These are phyloP conservation scores for Paraconiothyrium sp. DNA, from an alignment of 2,329 filamentous ascomycete genomes.

Conservation along the genomic window DNA sequence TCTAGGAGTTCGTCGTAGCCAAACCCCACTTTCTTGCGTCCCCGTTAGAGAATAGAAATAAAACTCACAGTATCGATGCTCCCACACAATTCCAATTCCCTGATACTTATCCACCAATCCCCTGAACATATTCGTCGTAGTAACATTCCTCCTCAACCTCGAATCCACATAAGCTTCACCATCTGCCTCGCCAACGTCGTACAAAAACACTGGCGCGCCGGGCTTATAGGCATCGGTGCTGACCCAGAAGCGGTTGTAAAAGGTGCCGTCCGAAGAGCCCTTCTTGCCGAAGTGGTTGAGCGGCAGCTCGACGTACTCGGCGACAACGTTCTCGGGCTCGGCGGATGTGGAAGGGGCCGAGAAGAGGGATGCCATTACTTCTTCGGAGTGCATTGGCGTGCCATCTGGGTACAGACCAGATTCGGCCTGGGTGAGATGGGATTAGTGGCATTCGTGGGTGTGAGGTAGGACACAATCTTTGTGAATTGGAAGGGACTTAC, in stretches of 20 bases:
- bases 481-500: background rate
- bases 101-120: slow-evolving; percentile 47
- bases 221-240: slow-evolving; percentile 42
- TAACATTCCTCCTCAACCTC: slow-evolving; percentile 34
- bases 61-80: slow-evolving; percentile 50
- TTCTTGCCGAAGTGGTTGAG: slow-evolving; percentile 48
- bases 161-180: slow-evolving; percentile 37
- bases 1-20: too few species aligned
- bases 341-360: slow-evolving; percentile 5
- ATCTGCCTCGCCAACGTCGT: slow-evolving; percentile 49
- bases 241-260: slow-evolving; percentile 52
- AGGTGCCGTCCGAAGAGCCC: slow-evolving; percentile 39
- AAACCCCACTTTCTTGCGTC: too few species aligned
- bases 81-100: slow-evolving; percentile 52
- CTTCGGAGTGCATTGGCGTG: slow-evolving; percentile 31
- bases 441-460: background rate
- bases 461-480: background rate
- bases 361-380: slow-evolving; percentile 10
- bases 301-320: slow-evolving; percentile 49
- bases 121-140: slow-evolving; percentile 44
- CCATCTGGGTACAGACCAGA: slow-evolving; percentile 46
- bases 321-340: slow-evolving; percentile 28
- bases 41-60: background rate
- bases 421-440: slow-evolving; percentile 29
- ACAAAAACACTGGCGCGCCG: slow-evolving; percentile 51